Evolutionary conservation across 108 stramenopile genomes (phyloP), one percentile per base, ranked within the genome.

Genomic region (Aurantiochytrium sp.): DNA sequence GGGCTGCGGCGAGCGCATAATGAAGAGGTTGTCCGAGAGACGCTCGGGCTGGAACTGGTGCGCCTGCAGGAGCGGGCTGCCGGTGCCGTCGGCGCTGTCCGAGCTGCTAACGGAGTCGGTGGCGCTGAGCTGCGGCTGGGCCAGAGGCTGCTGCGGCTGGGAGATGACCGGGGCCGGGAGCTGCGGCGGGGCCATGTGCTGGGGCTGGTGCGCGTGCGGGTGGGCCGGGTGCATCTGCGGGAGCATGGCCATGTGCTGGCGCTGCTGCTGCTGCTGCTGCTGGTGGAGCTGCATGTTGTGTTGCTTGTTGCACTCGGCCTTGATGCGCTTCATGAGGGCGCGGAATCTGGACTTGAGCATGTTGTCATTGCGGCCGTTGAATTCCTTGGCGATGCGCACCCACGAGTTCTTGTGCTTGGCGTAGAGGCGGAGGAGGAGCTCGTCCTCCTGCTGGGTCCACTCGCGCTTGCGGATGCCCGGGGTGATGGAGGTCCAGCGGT

Each of bases 401-500:
- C 73, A 81, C 73, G 39, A 48, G 73, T 81, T 81, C 45, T 48
- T 48, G 42, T 48, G 39, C 45, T 81, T 41, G 45, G 39, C 73
- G 73, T 81, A 48, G 27, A 81, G 73, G n/a, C 73, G 21, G 3
- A 81, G 45, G 42, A 81, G 45, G 45, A 48, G 39, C n/a, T 81
- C 73, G 92, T 97, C 98, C 92, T 99, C 93, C 21, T 92, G 89
- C 27, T 89, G 91, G 24, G 90, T 91, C 91, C 92, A 93, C 12
- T 91, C 81, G 12, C 55, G 48, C 69, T 92, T 91, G 27, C 59
- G 69, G 27, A 93, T 90, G 37, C 69, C 89, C 32, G 93, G 93
- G 37, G 92, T 89, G 17, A 93, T 89, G 89, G 92, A 91, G 87
- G 91, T 91, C 92, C 92, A 93, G 69, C 93, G 88, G 69, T 91